Conservation (phyloP, 176 grass and related monocot genomes). For the Cymbopogon citratus region DNA sequence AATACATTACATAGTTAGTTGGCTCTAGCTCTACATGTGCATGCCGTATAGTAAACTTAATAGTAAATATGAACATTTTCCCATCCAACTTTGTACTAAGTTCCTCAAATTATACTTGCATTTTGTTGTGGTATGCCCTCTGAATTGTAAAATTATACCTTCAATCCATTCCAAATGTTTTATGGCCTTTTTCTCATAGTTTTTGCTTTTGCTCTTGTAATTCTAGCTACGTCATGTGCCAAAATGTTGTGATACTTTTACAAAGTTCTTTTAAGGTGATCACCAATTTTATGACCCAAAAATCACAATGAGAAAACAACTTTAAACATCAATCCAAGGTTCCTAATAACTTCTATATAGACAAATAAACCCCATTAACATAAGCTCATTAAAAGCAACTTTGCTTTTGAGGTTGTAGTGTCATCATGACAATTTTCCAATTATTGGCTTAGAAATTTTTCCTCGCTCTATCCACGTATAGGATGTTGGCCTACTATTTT, state of each 20-base stretch:
- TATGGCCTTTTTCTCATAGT: neutral
- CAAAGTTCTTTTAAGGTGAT: neutral
- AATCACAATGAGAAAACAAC: too few species aligned
- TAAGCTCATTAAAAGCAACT: neutral
- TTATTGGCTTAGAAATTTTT: neutral
- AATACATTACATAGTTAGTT: too few species aligned
- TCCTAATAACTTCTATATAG: neutral
- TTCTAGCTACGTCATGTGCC: neutral
- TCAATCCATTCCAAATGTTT: neutral
- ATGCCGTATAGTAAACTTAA: too few species aligned
- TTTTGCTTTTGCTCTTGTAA: neutral
- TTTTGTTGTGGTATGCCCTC: neutral
- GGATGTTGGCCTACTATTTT: neutral
- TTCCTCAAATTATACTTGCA: neutral
- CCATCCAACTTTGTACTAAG: neutral
- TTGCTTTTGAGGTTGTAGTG: neutral
- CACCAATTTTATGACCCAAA: neutral
- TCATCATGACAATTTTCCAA: neutral
- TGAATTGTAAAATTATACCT: neutral
- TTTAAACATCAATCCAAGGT: neutral
- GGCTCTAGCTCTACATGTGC: too few species aligned
- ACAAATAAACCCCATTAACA: neutral
- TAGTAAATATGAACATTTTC: too few species aligned
- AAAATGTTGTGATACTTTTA: neutral
- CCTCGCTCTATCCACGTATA: neutral